These are phyloP conservation scores for Zygnema circumcarinatum DNA, from an alignment of 139 green algal genomes.

Conservation along the genomic window DNA sequence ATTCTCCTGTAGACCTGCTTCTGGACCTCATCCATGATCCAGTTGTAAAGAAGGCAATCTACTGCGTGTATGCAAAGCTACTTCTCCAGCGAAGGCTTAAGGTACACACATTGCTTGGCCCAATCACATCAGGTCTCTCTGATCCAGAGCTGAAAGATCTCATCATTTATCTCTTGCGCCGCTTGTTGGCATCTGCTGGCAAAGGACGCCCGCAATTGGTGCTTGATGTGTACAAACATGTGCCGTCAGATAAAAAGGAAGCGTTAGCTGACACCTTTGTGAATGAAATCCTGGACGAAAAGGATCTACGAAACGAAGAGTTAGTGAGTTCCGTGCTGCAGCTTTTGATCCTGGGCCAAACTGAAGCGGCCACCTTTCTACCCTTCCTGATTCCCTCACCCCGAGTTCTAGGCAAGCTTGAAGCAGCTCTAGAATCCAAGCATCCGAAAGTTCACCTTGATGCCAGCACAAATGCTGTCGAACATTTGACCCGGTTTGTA, in stretches of 20 bases:
- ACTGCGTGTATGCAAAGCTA: background rate
- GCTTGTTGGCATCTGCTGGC: background rate
- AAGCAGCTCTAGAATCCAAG: background rate
- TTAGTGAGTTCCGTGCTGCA: background rate
- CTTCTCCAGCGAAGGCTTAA: background rate
- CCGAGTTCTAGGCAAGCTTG: background rate
- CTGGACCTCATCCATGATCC: background rate
- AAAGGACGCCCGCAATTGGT: background rate
- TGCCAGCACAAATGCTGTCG: background rate
- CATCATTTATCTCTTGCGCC: background rate
- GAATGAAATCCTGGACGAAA: background rate
- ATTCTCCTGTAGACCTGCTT: background rate
- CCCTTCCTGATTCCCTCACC: background rate
- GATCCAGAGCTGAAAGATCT: background rate
- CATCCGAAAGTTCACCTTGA: background rate
- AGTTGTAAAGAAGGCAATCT: background rate
- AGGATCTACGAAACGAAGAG: background rate
- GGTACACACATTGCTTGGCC: background rate
- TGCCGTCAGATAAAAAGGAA: background rate
- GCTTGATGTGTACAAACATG: background rate
- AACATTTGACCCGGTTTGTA: background rate
- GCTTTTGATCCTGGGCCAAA: background rate
- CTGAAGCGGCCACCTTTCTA: background rate
- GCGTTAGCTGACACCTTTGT: background rate
- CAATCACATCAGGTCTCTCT: background rate